Percentiles rank a stretch among this genome's conserved stretches.
phyloP scores from a whole-genome alignment of 2,329 filamentous ascomycete genomes.

The Penicillium occitanis region DNA sequence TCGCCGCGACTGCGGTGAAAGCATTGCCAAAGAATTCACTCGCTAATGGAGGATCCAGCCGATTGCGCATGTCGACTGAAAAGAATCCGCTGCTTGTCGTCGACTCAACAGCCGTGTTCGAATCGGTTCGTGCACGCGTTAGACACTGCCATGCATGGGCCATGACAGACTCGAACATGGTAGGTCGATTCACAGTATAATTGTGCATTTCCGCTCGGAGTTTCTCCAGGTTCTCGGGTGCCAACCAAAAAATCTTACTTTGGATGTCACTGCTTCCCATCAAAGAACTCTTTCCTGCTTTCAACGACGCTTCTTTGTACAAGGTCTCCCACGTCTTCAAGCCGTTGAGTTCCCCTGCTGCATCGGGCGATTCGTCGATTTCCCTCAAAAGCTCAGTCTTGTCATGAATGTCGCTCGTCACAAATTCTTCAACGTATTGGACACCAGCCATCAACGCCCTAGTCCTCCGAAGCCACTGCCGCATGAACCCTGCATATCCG shows the following conservation, averaged over 20 bases:
- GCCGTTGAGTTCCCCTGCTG: background rate
- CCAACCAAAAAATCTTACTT: background rate
- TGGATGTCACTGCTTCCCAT: background rate
- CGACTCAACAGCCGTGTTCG: background rate
- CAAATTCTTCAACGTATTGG: background rate
- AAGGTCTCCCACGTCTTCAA: background rate
- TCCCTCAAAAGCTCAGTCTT: background rate
- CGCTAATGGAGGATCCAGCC: background rate
- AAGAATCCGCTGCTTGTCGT: background rate
- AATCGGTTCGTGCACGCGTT: background rate
- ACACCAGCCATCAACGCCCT: background rate
- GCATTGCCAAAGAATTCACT: background rate
- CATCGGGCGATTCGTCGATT: background rate
- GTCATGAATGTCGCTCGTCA: background rate
- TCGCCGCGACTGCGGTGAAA: background rate
- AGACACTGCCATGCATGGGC: background rate
- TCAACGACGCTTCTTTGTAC: background rate
- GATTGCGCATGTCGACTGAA: background rate
- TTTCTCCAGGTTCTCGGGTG: background rate
- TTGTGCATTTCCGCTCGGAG: background rate
- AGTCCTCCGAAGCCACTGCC: background rate
- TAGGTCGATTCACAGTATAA: background rate
- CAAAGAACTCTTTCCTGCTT: background rate
- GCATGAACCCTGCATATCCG: background rate
- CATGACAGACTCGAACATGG: background rate